Conservation (phyloP, 441 rosid genomes). For the Gossypium schwendimanii region DNA sequence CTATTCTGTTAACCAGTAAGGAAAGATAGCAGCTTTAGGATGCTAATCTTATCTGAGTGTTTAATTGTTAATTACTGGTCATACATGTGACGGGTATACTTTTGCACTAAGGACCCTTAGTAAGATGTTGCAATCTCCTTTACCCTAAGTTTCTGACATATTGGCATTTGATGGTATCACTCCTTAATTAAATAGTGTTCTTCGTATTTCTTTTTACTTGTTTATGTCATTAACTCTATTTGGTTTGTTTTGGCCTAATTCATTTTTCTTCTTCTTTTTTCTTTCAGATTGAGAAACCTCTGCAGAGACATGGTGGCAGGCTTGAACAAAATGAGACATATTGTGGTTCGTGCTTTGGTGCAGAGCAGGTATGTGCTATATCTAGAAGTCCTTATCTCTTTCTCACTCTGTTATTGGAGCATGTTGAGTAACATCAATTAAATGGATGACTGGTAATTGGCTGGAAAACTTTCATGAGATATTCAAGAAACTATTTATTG, state of each 20-base stretch:
- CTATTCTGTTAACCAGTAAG: not conserved
- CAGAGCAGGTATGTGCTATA: slow-evolving; percentile 49
- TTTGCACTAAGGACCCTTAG: not conserved
- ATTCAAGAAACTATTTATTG: not conserved
- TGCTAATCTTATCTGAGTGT: not conserved
- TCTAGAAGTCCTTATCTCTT: not conserved
- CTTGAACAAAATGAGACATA: slow-evolving; percentile 92
- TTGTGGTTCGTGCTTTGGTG: slow-evolving; percentile 96
- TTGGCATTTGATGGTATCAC: slow-evolving; percentile 7
- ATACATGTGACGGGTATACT: not conserved
- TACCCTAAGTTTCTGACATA: not conserved
- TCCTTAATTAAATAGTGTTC: not conserved
- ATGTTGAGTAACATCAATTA: not conserved
- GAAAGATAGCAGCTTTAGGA: slow-evolving; percentile 1
- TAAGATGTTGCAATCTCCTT: not conserved
- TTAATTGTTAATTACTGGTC: not conserved
- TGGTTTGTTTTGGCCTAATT: not conserved
- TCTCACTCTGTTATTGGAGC: not conserved
- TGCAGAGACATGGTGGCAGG: slow-evolving; percentile 97
- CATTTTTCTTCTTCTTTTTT: not conserved
- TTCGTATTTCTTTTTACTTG: not conserved
- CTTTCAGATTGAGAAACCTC: slow-evolving; percentile 75
- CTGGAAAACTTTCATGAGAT: not conserved
- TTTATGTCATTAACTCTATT: not conserved
- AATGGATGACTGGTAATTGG: not conserved